Evolutionary conservation across 2,329 filamentous ascomycete genomes (phyloP).

Genomic region (Dothideomycetidae sp.): DNA sequence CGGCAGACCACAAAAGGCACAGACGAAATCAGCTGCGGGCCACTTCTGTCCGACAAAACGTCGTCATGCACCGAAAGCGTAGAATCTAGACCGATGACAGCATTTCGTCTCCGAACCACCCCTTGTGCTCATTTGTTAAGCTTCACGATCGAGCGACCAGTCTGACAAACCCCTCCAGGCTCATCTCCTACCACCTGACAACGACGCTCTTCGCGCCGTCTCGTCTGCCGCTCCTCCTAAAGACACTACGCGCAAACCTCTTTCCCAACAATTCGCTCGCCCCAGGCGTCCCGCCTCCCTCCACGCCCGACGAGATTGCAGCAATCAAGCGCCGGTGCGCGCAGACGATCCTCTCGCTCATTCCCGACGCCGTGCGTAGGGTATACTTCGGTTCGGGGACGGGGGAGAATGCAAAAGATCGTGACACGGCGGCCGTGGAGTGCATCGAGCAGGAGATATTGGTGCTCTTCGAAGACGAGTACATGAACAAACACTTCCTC

Average conservation of each 20-base stretch:
- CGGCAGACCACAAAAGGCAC: no score
- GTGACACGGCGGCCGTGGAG: conserved; percentile 3
- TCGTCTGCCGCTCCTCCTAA: conserved; percentile 38
- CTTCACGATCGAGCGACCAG: no score
- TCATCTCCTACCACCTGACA: conserved; percentile 32
- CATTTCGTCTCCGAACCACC: no score
- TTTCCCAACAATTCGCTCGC: conserved; percentile 77
- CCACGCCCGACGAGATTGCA: conserved; percentile 45
- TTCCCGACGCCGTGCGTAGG: conserved; percentile 33
- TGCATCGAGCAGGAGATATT: conserved; percentile 42
- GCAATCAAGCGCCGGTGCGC: conserved; percentile 54
- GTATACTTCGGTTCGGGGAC: conserved; percentile 28
- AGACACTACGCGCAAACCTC: conserved; percentile 58
- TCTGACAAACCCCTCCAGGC: conserved; percentile 20
- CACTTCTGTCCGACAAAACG: no score
- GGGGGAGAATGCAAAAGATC: conserved; percentile 30
- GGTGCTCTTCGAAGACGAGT: conserved; percentile 62
- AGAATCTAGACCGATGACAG: no score
- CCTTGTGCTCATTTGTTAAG: no score
- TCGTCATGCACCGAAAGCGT: no score
- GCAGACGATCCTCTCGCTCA: conserved; percentile 36
- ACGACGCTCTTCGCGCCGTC: conserved; percentile 29
- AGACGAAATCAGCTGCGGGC: no score
- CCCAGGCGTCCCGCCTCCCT: conserved; percentile 45
- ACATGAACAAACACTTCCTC: conserved; percentile 85